Conservation (phyloP, 163 green algal species). For the Scenedesmus sp. region DNA sequence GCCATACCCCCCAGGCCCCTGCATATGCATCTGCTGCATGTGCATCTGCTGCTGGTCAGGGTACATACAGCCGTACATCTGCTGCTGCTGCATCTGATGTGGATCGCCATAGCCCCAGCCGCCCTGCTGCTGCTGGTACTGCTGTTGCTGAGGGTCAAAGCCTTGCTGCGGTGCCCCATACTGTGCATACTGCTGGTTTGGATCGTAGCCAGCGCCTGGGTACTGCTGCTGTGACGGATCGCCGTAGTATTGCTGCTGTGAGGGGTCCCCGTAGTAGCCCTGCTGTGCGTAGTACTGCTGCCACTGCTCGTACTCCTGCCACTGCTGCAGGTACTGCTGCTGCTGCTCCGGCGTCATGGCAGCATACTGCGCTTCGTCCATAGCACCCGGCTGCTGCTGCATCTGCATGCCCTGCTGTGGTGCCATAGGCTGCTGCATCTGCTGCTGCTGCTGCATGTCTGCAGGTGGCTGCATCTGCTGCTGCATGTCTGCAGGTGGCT, state of each 20-base stretch:
- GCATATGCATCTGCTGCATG: constrained; percentile 31
- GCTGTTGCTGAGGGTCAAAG: constrained; percentile 12
- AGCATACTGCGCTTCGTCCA: constrained; percentile 45
- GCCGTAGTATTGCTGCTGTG: constrained; percentile 28
- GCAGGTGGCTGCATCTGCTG: constrained; percentile 19
- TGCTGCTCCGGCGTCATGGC: constrained; percentile 46
- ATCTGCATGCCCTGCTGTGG: constrained; percentile 36
- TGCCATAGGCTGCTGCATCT: constrained; percentile 6
- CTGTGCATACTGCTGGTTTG: constrained; percentile 27
- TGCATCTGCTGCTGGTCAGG: constrained; percentile 11
- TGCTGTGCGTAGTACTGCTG: constrained; percentile 53
- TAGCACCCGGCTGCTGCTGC: constrained; percentile 47
- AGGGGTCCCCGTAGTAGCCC: constrained; percentile 34
- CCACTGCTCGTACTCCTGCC: constrained; percentile 48
- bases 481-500: neutral
- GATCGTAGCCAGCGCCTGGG: neutral
- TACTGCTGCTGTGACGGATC: constrained; percentile 44
- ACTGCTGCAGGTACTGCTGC: constrained; percentile 51
- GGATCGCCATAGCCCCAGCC: constrained; percentile 10
- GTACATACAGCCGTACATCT: neutral
- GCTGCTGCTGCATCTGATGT: constrained; percentile 26
- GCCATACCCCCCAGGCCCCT: neutral
- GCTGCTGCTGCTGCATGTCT: constrained; percentile 32
- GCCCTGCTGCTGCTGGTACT: constrained; percentile 15
- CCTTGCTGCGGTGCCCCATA: constrained; percentile 19